phyloP scores from a whole-genome alignment of 2,329 filamentous ascomycete genomes.

The Pseudocercospora fijiensis region DNA sequence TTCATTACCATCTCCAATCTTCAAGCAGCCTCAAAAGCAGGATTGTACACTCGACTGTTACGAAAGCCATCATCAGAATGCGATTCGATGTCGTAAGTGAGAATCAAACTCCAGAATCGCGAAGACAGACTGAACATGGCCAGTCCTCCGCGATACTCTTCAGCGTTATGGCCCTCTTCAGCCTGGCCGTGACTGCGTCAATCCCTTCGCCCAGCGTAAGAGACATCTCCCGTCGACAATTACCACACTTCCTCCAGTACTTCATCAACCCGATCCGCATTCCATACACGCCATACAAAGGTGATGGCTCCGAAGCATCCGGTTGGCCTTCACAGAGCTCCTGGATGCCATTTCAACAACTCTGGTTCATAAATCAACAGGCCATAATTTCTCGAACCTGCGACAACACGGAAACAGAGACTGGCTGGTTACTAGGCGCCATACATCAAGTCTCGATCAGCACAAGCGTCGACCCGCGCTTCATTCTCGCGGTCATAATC shows the following conservation, averaged over 20 bases:
- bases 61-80: background rate
- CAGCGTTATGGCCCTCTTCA: background rate
- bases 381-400: background rate
- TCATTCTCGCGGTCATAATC: conserved; percentile 45
- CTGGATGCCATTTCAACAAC: conserved; percentile 10
- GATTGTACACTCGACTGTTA: background rate
- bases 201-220: background rate
- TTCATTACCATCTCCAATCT: background rate
- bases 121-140: background rate
- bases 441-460: conserved; percentile 36
- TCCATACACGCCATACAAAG: conserved; percentile 24
- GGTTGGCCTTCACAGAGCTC: conserved; percentile 11
- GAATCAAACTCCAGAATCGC: background rate
- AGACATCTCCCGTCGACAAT: background rate
- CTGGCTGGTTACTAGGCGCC: conserved; percentile 40
- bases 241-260: conserved; percentile 4
- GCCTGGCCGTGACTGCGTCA: background rate
- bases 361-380: conserved; percentile 8
- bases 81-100: background rate
- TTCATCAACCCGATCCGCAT: background rate
- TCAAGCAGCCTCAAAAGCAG: background rate
- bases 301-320: conserved; percentile 11
- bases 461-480: conserved; percentile 41
- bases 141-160: background rate
- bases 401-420: conserved; percentile 40